Evolutionary conservation across 1,139 yeast species (phyloP).

Genomic region (Zygoascus sp.): DNA sequence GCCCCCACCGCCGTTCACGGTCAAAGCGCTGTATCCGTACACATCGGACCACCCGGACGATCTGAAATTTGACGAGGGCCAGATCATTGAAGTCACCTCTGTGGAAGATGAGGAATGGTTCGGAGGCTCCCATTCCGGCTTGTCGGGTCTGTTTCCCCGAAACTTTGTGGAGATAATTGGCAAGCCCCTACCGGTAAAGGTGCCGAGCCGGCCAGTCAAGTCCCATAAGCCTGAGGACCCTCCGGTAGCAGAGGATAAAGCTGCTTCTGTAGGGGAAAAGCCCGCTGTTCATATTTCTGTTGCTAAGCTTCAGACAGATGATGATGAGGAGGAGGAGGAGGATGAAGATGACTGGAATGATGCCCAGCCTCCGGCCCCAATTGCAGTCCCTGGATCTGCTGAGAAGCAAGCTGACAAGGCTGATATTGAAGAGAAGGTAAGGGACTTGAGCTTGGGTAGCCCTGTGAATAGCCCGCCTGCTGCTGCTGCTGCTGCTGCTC

Average conservation of each 20-base stretch:
- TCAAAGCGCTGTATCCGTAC: conserved; percentile 66
- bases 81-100: conserved; percentile 64
- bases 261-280: too few relatives aligned
- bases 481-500: too few relatives aligned
- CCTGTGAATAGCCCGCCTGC: neutral
- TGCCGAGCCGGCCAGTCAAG: conserved; percentile 11
- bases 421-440: neutral
- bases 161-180: conserved; percentile 59
- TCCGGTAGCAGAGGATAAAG: conserved; percentile 8
- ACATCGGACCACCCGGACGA: conserved; percentile 82
- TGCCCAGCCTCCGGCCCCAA: conserved; percentile 18
- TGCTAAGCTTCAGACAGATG: conserved; percentile 13
- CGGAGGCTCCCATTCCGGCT: conserved; percentile 57
- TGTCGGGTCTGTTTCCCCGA: conserved; percentile 81
- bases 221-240: conserved; percentile 11
- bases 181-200: conserved; percentile 9
- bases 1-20: conserved; percentile 61
- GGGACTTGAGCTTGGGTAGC: neutral
- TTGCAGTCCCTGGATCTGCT: conserved; percentile 5
- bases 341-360: conserved; percentile 16
- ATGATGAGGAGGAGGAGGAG: conserved; percentile 19
- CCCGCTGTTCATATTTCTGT: conserved; percentile 11
- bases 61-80: conserved; percentile 63
- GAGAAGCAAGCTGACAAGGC: conserved; percentile 9
- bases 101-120: conserved; percentile 93